Conservation (phyloP, 2,329 filamentous ascomycete species). For the Iodosphaeria phyllophila region DNA sequence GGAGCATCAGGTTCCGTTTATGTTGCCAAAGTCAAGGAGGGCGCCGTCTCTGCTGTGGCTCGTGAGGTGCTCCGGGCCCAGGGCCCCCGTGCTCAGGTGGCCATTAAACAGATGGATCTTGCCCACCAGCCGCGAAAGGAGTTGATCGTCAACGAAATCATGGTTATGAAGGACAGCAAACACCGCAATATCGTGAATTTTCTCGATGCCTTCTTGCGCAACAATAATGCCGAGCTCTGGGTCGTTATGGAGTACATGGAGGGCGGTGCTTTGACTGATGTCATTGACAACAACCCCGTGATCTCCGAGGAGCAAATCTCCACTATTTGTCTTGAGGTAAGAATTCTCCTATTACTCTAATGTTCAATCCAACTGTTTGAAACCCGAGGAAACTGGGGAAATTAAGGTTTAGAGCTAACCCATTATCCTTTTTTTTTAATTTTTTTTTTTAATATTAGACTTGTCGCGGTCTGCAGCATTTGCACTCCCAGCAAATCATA, state of each 20-base stretch:
- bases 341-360: constrained; percentile 9
- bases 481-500: constrained; percentile 93
- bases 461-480: constrained; percentile 82
- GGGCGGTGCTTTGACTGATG: constrained; percentile 88
- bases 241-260: constrained; percentile 99
- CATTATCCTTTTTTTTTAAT: constrained; percentile 9
- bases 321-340: constrained; percentile 88
- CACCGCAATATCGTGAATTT: constrained; percentile 99
- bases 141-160: constrained; percentile 97
- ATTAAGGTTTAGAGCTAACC: constrained; percentile 3
- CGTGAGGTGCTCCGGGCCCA: constrained; percentile 62
- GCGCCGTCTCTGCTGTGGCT: constrained; percentile 63
- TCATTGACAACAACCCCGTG: constrained; percentile 91
- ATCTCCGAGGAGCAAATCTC: constrained; percentile 97
- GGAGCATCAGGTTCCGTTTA: constrained; percentile 97
- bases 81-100: constrained; percentile 71
- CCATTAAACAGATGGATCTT: constrained; percentile 99
- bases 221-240: constrained; percentile 92
- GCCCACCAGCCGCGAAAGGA: constrained; percentile 95
- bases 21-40: constrained; percentile 86
- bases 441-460: too few relatives aligned
- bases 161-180: constrained; percentile 98
- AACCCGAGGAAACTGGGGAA: too few relatives aligned
- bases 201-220: constrained; percentile 87
- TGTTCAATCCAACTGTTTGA: too few relatives aligned